Percentiles rank a stretch among this genome's conserved stretches.
phyloP scores from a whole-genome alignment of 768 basidiomycete genomes.

The Boletellus sp. region DNA sequence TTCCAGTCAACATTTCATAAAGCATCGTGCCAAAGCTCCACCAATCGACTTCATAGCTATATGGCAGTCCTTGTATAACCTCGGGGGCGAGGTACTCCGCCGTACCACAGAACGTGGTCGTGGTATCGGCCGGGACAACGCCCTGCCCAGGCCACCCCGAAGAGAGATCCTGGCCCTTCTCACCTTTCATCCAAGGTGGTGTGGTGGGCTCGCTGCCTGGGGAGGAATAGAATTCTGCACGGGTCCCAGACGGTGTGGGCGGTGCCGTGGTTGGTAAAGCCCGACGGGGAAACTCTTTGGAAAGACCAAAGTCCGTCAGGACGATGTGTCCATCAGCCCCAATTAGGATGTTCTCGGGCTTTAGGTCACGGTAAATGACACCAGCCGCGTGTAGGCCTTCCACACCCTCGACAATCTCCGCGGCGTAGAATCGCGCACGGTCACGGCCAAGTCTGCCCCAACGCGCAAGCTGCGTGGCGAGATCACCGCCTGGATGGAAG shows the following conservation, averaged over 20 bases:
- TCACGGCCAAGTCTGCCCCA: conserved; percentile 94
- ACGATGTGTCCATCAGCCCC: conserved; percentile 94
- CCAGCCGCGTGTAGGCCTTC: conserved; percentile 92
- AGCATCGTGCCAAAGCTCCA: conserved; percentile 98
- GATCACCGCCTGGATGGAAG: conserved; percentile 93
- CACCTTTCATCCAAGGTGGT: conserved; percentile 79
- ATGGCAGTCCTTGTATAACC: conserved; percentile 86
- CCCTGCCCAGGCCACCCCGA: conserved; percentile 56
- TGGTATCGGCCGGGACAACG: conserved; percentile 55
- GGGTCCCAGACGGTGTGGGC: conserved; percentile 52
- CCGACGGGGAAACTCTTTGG: conserved; percentile 80
- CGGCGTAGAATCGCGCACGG: conserved; percentile 94
- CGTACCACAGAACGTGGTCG: conserved; percentile 91
- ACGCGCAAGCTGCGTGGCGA: conserved; percentile 94
- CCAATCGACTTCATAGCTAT: conserved; percentile 96
- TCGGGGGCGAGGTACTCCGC: conserved; percentile 96
- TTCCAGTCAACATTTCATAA: conserved; percentile 94
- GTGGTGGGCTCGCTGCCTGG: conserved; percentile 39
- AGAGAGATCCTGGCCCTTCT: conserved; percentile 50
- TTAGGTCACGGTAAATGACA: conserved; percentile 96
- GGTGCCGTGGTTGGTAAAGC: conserved; percentile 45
- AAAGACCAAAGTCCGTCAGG: conserved; percentile 93
- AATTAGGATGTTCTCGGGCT: conserved; percentile 96
- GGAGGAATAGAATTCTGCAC: conserved; percentile 54
- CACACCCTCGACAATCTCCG: conserved; percentile 95